These are phyloP conservation scores for Fusarium irregulare DNA, from an alignment of 2,329 filamentous ascomycete species.

Conservation along the genomic window DNA sequence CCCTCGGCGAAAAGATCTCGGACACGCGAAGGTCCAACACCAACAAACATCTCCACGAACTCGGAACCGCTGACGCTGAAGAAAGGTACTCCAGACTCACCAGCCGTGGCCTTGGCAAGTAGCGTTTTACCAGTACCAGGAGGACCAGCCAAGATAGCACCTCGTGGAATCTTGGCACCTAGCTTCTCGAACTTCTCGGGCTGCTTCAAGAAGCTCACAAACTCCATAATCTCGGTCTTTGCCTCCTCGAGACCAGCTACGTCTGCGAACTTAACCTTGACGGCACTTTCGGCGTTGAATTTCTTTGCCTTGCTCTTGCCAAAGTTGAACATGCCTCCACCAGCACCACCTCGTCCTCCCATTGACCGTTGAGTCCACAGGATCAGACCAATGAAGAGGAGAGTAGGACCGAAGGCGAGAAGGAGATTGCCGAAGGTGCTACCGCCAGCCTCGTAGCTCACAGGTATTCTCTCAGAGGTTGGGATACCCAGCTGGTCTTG, in stretches of 20 bases:
- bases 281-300: conserved; percentile 95
- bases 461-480: conserved; percentile 87
- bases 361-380: conserved; percentile 84
- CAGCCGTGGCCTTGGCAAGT: conserved; percentile 95
- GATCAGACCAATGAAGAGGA: conserved; percentile 86
- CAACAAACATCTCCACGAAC: conserved; percentile 99
- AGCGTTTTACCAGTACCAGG: conserved; percentile 98
- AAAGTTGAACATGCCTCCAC: conserved; percentile 91
- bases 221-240: conserved; percentile 99
- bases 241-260: conserved; percentile 99
- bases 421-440: conserved; percentile 79
- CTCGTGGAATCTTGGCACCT: conserved; percentile 96
- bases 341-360: conserved; percentile 70
- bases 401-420: conserved; percentile 83
- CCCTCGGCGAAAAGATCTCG: conserved; percentile 94
- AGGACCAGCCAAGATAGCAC: conserved; percentile 95
- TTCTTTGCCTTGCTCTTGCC: conserved; percentile 95
- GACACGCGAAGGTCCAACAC: conserved; percentile 95
- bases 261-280: conserved; percentile 97
- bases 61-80: conserved; percentile 98
- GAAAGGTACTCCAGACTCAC: conserved; percentile 96
- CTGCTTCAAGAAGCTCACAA: conserved; percentile 95
- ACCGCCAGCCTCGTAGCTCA: conserved; percentile 85
- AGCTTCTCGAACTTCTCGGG: conserved; percentile 92
- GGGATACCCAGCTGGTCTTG: conserved; percentile 91